Conservation (phyloP, 1,284 basidiomycete species). For the Tilletiaria anomala region DNA sequence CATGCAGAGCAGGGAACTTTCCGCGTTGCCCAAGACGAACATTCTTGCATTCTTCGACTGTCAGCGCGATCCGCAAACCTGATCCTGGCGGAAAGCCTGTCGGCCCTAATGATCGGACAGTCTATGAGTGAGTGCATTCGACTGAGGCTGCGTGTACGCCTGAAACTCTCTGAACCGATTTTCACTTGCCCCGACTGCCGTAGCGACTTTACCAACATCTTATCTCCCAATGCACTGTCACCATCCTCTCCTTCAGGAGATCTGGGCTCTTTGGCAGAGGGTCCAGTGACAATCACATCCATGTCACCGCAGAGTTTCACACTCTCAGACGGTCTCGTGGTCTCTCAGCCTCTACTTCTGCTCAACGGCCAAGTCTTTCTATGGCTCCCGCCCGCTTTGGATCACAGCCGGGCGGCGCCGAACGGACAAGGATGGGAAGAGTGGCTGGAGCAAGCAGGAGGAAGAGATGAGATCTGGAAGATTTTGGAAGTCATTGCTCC, state of each 20-base stretch:
- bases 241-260: background rate
- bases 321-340: constrained; percentile 50
- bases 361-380: constrained; percentile 66
- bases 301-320: constrained; percentile 15
- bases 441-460: constrained; percentile 52
- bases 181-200: background rate
- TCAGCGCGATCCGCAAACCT: no score
- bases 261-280: background rate
- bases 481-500: constrained; percentile 19
- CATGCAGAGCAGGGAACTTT: no score
- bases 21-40: no score
- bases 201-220: constrained; percentile 26
- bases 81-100: constrained; percentile 29
- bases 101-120: constrained; percentile 18
- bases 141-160: background rate
- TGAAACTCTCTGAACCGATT: background rate
- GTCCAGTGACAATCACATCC: background rate
- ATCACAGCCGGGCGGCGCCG: constrained; percentile 28
- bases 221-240: background rate
- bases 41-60: no score
- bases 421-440: constrained; percentile 42
- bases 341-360: constrained; percentile 66
- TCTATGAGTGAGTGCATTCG: constrained; percentile 20
- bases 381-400: constrained; percentile 63
- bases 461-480: constrained; percentile 9